A percentile compares a stretch with the other conserved stretches of the same genome.
Conservation (phyloP, 2,329 filamentous ascomycete genomes). For the Ophiostoma sp. region DNA sequence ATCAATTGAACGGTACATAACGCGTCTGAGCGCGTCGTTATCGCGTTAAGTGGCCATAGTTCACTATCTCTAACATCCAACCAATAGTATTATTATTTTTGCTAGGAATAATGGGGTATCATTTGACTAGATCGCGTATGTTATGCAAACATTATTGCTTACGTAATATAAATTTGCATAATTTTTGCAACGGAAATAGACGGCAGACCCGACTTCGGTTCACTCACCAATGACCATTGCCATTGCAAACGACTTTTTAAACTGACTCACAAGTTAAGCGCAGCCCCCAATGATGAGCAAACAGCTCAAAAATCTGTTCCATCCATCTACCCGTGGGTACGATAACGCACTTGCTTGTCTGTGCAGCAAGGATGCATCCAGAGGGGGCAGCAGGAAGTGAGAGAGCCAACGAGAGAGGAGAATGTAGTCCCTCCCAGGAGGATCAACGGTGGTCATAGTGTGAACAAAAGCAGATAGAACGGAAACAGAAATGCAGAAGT, state of each 20-base stretch:
- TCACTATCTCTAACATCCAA: background rate
- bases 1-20: background rate
- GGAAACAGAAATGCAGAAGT: background rate
- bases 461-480: background rate
- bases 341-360: background rate
- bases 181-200: background rate
- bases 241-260: background rate
- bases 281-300: background rate
- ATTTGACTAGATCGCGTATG: background rate
- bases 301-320: background rate
- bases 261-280: background rate
- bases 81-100: background rate
- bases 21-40: slow-evolving; percentile 25
- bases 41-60: slow-evolving; percentile 27
- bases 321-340: background rate
- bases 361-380: background rate
- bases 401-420: background rate
- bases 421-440: background rate
- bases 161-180: background rate
- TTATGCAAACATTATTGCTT: background rate
- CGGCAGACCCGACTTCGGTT: background rate
- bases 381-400: background rate
- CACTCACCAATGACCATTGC: background rate
- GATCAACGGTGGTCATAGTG: background rate
- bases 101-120: background rate